These are phyloP conservation scores for Anthracocystis walkeri DNA, from an alignment of 1,284 basidiomycete genomes.

Conservation along the genomic window DNA sequence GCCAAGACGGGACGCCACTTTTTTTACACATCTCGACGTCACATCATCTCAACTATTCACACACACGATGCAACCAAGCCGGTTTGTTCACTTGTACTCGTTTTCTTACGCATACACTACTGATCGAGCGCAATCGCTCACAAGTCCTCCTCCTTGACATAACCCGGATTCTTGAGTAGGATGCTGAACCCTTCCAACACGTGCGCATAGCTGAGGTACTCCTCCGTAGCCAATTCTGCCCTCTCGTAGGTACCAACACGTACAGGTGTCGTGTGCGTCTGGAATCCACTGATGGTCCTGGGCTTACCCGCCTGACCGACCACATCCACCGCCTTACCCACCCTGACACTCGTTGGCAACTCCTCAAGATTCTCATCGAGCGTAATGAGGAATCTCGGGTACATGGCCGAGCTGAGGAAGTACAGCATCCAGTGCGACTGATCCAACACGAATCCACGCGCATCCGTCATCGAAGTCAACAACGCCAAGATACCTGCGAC, in stretches of 20 bases:
- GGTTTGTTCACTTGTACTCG: background rate
- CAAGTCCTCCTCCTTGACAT: slow-evolving; percentile 65
- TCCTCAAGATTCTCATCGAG: slow-evolving; percentile 81
- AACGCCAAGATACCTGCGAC: slow-evolving; percentile 91
- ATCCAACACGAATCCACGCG: slow-evolving; percentile 91
- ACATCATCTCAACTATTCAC: background rate
- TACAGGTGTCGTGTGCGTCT: slow-evolving; percentile 96
- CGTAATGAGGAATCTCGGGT: slow-evolving; percentile 97
- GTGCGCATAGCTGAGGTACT: slow-evolving; percentile 89
- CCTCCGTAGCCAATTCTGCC: slow-evolving; percentile 95
- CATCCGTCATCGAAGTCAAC: slow-evolving; percentile 90
- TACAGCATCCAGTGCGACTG: slow-evolving; percentile 99
- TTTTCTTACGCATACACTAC: background rate
- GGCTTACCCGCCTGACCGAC: slow-evolving; percentile 71
- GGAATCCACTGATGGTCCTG: slow-evolving; percentile 68
- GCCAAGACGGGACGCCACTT: too few relatives aligned
- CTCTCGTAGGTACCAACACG: slow-evolving; percentile 92
- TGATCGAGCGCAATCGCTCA: slow-evolving; percentile 5
- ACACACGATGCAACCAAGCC: background rate
- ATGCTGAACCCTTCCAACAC: slow-evolving; percentile 67
- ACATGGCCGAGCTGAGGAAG: slow-evolving; percentile 95
- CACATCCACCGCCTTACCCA: slow-evolving; percentile 78
- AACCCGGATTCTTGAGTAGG: slow-evolving; percentile 71
- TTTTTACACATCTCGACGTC: too few relatives aligned
- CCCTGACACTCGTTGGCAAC: slow-evolving; percentile 89